Evolutionary conservation across 129 eudicot species (phyloP).

Genomic region (sunflower (Helianthus annuus)): DNA sequence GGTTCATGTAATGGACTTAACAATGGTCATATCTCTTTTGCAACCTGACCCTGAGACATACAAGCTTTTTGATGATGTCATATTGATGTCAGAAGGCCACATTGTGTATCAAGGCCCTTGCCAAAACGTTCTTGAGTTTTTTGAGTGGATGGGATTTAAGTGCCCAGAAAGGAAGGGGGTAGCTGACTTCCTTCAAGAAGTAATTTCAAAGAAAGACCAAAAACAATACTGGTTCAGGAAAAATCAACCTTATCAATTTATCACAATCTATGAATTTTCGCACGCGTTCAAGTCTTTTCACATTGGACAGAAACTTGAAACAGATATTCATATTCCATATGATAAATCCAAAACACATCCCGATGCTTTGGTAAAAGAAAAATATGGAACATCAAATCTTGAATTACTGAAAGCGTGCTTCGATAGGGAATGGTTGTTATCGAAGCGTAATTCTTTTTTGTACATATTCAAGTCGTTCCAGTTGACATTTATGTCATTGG

Average conservation of each 20-base stretch:
- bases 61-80: slow-evolving; percentile 58
- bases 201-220: slow-evolving; percentile 38
- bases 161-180: slow-evolving; percentile 48
- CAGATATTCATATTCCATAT: slow-evolving; percentile 24
- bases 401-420: slow-evolving; percentile 35
- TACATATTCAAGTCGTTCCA: slow-evolving; percentile 41
- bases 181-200: slow-evolving; percentile 44
- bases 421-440: slow-evolving; percentile 38
- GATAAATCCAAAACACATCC: slow-evolving; percentile 29
- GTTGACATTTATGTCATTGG: slow-evolving; percentile 40
- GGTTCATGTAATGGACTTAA: slow-evolving; percentile 54
- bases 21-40: slow-evolving; percentile 54
- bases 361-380: slow-evolving; percentile 24
- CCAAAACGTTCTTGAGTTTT: slow-evolving; percentile 44
- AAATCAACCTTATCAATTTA: slow-evolving; percentile 25
- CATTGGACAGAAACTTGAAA: slow-evolving; percentile 28
- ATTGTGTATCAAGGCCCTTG: slow-evolving; percentile 65
- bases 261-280: slow-evolving; percentile 28
- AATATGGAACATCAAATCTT: slow-evolving; percentile 31
- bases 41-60: slow-evolving; percentile 67
- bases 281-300: slow-evolving; percentile 34
- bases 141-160: slow-evolving; percentile 52
- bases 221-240: slow-evolving; percentile 31
- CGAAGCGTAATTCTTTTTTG: slow-evolving; percentile 35
- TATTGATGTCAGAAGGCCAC: slow-evolving; percentile 57